phyloP scores from a whole-genome alignment of 108 stramenopile genomes.

The Schizochytrium sp. region DNA sequence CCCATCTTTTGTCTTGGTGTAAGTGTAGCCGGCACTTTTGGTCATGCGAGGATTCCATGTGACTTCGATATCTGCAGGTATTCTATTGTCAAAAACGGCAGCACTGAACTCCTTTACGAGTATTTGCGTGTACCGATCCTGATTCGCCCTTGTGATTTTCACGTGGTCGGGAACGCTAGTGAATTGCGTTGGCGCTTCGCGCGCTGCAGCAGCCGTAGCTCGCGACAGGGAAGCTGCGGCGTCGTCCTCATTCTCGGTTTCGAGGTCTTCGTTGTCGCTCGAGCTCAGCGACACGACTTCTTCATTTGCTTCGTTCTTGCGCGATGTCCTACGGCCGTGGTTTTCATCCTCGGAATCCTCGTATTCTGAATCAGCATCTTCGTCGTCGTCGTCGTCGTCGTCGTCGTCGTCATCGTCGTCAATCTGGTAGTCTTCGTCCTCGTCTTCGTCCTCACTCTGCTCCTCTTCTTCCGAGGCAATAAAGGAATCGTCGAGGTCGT shows the following conservation, averaged over 20 bases:
- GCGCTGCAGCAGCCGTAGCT: not conserved
- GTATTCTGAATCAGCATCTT: not conserved
- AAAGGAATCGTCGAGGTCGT: not conserved
- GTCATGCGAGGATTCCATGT: constrained; percentile 68
- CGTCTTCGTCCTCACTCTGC: not conserved
- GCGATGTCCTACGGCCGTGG: not conserved
- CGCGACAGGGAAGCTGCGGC: not conserved
- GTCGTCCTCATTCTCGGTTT: not conserved
- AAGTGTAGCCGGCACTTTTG: constrained; percentile 63
- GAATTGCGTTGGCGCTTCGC: not conserved
- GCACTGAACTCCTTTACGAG: not conserved
- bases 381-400: not conserved
- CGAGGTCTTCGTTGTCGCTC: not conserved
- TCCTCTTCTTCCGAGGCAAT: not conserved
- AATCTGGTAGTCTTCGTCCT: not conserved
- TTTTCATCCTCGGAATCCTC: not conserved
- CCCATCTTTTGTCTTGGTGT: not conserved
- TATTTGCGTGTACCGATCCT: not conserved
- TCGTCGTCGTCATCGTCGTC: not conserved
- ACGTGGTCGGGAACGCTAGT: not conserved
- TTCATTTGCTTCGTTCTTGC: not conserved
- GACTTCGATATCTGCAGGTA: constrained; percentile 3
- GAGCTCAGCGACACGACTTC: not conserved
- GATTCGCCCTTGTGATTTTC: not conserved
- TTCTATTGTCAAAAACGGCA: not conserved